Evolutionary conservation across 2,329 filamentous ascomycete species (phyloP), one percentile per base, ranked within the genome.

Genomic region (Claviceps sp.): DNA sequence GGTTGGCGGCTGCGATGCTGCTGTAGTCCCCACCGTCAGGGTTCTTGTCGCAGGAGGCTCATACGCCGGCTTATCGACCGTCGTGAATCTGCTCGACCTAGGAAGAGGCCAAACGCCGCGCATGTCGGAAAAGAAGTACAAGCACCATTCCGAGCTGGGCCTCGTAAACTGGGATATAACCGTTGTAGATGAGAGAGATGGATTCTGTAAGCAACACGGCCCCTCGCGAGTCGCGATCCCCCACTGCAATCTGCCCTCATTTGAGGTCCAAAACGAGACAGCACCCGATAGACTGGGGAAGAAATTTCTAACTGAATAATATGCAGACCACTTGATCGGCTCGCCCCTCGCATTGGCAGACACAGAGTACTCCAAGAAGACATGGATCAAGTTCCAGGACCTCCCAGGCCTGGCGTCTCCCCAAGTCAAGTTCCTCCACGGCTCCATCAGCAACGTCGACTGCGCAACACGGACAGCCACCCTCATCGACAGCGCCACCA

Each of bases 161-260:
- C 72, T 70, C 24, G 70, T 84, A 45, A 73, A 78, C 1, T 66
- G 87, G 14, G 76, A 88, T 40, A 81, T 90, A 49, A 89, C 84
- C 22, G 75, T 90, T 22, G 80, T 87, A 24, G 85, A 90, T 60
- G 84, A 89, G 65, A 73, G 84, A n/a, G 86, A 90, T 70, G 87
- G 87, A n/a, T 89, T 81, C 64, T 89, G 85, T 89, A 71, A 59
- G 82, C 34, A 50, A 36, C 5, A 34, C 26, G 8, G 22, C 22
- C 3, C 3, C 22, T 22, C 22, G 22, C 24, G 24, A 26, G 3
- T 22, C 22, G 22, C 24, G 24, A 26, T 7, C 7, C 16, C 16
- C n/a, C 16, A n/a, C n/a, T 18, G 18, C 18, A 18, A 18, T 18
- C 18, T 18, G 40, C n/a, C n/a, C 2, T 20, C 16, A 9, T 43